phyloP scores from a whole-genome alignment of 352 stramenopile species.

The Globisporangium apiculatum region DNA sequence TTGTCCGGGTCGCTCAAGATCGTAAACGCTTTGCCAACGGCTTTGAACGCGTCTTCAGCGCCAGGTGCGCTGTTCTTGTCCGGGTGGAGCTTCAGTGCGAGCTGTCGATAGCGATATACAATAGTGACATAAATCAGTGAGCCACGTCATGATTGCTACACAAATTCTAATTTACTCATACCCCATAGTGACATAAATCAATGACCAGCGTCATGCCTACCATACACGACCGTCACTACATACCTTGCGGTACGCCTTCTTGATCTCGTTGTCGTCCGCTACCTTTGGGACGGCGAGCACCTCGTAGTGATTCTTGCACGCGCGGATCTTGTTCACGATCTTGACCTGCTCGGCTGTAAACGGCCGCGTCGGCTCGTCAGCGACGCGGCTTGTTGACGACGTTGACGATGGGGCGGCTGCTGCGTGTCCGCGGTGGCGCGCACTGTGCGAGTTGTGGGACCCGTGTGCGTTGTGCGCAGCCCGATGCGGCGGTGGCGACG shows the following conservation, averaged over 20 bases:
- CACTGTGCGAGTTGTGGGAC: neutral
- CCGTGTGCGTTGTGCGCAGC: slow-evolving; percentile 1
- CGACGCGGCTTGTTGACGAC: slow-evolving; percentile 7
- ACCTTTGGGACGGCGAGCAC: slow-evolving; percentile 69
- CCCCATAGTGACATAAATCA: too few species aligned
- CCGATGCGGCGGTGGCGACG: slow-evolving; percentile 14
- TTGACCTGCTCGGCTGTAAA: slow-evolving; percentile 79
- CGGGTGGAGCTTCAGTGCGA: slow-evolving; percentile 85
- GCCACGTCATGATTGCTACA: too few species aligned
- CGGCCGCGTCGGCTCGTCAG: slow-evolving; percentile 37
- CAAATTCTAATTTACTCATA: too few species aligned
- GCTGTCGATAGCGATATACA: slow-evolving; percentile 26
- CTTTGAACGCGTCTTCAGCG: slow-evolving; percentile 98
- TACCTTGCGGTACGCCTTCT: slow-evolving; percentile 90
- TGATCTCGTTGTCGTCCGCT: slow-evolving; percentile 82
- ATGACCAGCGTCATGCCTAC: too few species aligned
- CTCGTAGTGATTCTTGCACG: slow-evolving; percentile 87
- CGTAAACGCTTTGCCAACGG: slow-evolving; percentile 91
- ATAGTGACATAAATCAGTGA: too few species aligned
- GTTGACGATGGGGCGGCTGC: neutral
- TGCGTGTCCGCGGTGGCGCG: slow-evolving; percentile 2
- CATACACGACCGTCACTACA: neutral
- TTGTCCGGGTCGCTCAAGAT: slow-evolving; percentile 88
- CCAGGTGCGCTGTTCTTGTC: slow-evolving; percentile 95
- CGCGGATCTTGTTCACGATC: slow-evolving; percentile 84